Conservation (phyloP, 352 stramenopile genomes). For the Phytopythium helicoides region DNA sequence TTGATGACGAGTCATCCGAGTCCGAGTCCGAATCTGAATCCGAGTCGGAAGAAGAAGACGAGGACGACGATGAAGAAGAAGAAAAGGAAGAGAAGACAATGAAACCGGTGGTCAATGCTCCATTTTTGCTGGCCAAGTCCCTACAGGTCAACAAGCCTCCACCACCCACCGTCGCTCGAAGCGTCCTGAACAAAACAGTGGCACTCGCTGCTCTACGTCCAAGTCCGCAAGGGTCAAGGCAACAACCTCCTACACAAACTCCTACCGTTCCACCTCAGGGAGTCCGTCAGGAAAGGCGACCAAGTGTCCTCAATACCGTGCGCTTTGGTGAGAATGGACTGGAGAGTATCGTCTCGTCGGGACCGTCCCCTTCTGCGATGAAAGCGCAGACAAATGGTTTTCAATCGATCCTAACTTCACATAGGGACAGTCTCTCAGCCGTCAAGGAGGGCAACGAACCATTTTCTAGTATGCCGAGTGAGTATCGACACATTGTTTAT, state of each 20-base stretch:
- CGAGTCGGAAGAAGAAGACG: constrained; percentile 29
- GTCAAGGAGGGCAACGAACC: too few species aligned
- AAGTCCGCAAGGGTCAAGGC: too few species aligned
- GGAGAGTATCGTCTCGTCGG: constrained; percentile 3
- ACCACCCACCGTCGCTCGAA: neutral
- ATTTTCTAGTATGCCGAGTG: too few species aligned
- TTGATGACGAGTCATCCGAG: constrained; percentile 43
- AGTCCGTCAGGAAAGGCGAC: constrained; percentile 12
- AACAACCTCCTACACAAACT: neutral
- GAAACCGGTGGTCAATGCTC: neutral
- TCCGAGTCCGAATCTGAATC: constrained; percentile 25
- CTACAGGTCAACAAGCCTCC: constrained; percentile 19
- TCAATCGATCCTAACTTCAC: too few species aligned
- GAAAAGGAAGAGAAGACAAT: constrained; percentile 8
- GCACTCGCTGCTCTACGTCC: neutral
- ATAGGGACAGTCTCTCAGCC: too few species aligned
- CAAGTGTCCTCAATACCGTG: constrained; percentile 28
- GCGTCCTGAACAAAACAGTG: neutral
- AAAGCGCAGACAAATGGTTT: constrained; percentile 8
- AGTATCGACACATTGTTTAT: too few species aligned
- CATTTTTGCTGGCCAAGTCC: constrained; percentile 17
- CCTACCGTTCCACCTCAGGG: neutral
- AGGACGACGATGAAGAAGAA: constrained; percentile 9
- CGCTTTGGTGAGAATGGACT: constrained; percentile 17
- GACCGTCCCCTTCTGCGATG: too few species aligned